phyloP scores from a whole-genome alignment of 192 early-diverging fungal species.

The Coemansia reversa region DNA sequence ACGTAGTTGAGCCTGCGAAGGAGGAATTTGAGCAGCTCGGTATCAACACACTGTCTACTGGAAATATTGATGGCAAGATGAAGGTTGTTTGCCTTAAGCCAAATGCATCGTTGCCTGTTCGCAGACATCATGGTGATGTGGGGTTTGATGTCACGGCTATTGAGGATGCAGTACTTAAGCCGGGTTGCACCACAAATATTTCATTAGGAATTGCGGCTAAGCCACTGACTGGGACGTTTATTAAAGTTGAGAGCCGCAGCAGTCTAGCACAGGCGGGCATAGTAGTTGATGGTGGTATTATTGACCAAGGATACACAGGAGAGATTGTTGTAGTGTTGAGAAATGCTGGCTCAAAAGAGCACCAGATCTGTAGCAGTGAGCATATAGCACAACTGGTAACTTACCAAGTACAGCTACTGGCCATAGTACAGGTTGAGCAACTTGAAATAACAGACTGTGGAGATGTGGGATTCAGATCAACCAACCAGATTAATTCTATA shows the following conservation, averaged over 20 bases:
- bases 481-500: no score
- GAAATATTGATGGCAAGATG: no score
- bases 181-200: neutral
- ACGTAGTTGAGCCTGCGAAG: no score
- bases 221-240: neutral
- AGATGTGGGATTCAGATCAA: no score
- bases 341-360: neutral
- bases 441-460: no score
- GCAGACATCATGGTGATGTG: no score
- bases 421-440: no score
- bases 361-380: neutral
- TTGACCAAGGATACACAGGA: neutral
- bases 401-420: no score
- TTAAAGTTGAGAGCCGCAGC: neutral
- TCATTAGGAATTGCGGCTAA: neutral
- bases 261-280: neutral
- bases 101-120: no score
- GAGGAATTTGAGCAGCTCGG: no score
- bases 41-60: no score
- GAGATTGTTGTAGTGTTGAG: neutral
- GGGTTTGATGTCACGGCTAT: neutral
- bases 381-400: slow-evolving; percentile 1
- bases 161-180: neutral
- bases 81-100: no score
- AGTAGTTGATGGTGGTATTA: neutral